Evolutionary conservation across 2,329 filamentous ascomycete genomes (phyloP).

Genomic region (Trichoderma sp.): DNA sequence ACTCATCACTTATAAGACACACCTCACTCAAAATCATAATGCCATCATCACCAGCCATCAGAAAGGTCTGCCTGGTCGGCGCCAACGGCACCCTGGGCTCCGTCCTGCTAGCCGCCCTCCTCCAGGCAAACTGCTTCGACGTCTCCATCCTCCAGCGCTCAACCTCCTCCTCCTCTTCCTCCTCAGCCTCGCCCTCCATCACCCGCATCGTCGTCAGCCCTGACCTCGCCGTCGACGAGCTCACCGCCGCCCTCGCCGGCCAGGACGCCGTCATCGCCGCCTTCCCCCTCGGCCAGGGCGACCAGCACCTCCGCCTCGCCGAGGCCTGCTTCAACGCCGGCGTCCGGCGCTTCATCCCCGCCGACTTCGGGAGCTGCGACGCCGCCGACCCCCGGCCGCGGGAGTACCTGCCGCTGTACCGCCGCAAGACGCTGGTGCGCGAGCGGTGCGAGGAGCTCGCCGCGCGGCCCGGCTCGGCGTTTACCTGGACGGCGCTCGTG

Average conservation of each 20-base stretch:
- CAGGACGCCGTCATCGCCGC: conserved; percentile 59
- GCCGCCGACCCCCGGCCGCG: conserved; percentile 42
- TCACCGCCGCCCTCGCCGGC: conserved; percentile 54
- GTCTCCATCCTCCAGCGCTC: conserved; percentile 59
- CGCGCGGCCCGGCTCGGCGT: conserved; percentile 28
- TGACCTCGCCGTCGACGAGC: conserved; percentile 38
- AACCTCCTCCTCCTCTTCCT: conserved; percentile 36
- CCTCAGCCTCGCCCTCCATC: conserved; percentile 29
- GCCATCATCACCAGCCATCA: conserved; percentile 32
- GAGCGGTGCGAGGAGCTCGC: conserved; percentile 39
- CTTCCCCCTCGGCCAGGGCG: conserved; percentile 48
- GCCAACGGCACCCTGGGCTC: conserved; percentile 47
- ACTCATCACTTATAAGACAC: too few relatives aligned
- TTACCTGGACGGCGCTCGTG: conserved; percentile 56
- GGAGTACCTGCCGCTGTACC: conserved; percentile 40
- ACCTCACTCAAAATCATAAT: not conserved
- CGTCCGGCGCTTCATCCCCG: conserved; percentile 63
- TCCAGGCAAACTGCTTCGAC: conserved; percentile 47
- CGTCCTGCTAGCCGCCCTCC: conserved; percentile 43
- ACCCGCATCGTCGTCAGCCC: conserved; percentile 37
- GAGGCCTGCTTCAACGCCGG: conserved; percentile 62
- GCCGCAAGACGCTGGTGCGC: conserved; percentile 42
- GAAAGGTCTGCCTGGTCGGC: conserved; percentile 42
- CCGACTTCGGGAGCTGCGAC: conserved; percentile 55
- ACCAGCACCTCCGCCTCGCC: conserved; percentile 51